Base-by-base conservation (phyloP, 208 protist genomes). In the Crithidia mellificae region DNA sequence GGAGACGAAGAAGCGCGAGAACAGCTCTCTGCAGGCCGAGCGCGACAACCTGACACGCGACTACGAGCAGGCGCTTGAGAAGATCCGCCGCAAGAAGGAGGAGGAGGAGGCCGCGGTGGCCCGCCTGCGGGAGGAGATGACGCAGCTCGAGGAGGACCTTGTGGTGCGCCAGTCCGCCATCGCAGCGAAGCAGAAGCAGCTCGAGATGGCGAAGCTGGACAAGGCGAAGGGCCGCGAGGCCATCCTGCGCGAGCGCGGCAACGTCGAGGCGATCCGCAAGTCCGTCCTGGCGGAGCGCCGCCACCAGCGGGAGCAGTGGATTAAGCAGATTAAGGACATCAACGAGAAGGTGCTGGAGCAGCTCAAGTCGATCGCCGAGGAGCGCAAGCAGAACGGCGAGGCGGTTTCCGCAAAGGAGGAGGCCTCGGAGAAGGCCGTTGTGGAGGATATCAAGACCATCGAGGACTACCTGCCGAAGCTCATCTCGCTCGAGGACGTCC, bases 41-140 rank as follows among this genome's bases (percentile, higher is more conserved):
- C 87, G 88, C 29, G 89, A 93, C 56, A 84, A 78, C 65, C 71
- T 88, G 3, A 85, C 85, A 7, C 58, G 74, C 17, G 90, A 97
- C 44, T 97, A 92, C 61, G 90, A 97, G 68, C 83, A 93, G 74
- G 82, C 80, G 25, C 71, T 97, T 41, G 88, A 97, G 38, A 88
- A 91, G 76, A 90, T 94, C 58, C 88, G 92, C 32, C 87, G 83
- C 32, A 95, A 94, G 82, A 94, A 95, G 76, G 66, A 97, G 39
- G 81, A 91, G 6, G 88, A 97, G 72, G 92, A 97, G 66, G 74
- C 44, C 24, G 65, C 79, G 17, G 79, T 86, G 34, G 69, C 83
- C 50, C 74, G 77, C 51, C 78, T 96, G 47, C 78, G 77, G n/a
- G 87, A 89, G 58, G 91, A 95, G 65, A 84, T 96, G 73, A 46